Conservation (phyloP, 139 green algal species). For the Chlamydomonas schloesseri region DNA sequence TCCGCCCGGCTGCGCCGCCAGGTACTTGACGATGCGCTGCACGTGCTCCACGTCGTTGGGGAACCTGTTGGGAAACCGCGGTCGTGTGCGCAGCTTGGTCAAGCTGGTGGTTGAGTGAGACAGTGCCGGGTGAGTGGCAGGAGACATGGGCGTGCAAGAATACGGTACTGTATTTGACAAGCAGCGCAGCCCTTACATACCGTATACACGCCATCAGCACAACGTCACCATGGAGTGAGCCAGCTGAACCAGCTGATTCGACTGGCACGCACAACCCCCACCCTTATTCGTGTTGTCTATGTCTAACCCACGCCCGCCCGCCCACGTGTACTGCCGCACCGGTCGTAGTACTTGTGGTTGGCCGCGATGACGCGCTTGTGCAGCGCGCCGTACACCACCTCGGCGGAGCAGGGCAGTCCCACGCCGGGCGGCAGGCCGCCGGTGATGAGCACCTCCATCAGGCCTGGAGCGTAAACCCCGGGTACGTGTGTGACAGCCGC, state of each 20-base stretch:
- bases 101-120: background rate
- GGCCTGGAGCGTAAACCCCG: slow-evolving; percentile 58
- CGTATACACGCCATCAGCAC: no score
- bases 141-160: no score
- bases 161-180: no score
- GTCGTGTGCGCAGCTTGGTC: background rate
- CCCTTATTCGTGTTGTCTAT: no score
- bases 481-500: background rate
- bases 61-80: slow-evolving; percentile 47
- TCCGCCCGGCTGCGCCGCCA: slow-evolving; percentile 72
- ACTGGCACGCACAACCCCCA: no score
- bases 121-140: background rate
- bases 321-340: slow-evolving; percentile 62
- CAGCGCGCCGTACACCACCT: slow-evolving; percentile 74
- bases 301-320: no score
- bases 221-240: no score
- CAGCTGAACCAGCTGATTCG: no score
- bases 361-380: slow-evolving; percentile 76
- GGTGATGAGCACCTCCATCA: slow-evolving; percentile 80
- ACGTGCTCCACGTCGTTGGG: slow-evolving; percentile 66
- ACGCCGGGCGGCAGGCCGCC: slow-evolving; percentile 86
- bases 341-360: slow-evolving; percentile 89
- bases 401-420: slow-evolving; percentile 67
- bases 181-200: no score
- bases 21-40: slow-evolving; percentile 76